Evolutionary conservation across 495 filamentous ascomycete species (phyloP), one percentile per base, ranked within the genome.

Genomic region (Diplogelasinospora grovesii): DNA sequence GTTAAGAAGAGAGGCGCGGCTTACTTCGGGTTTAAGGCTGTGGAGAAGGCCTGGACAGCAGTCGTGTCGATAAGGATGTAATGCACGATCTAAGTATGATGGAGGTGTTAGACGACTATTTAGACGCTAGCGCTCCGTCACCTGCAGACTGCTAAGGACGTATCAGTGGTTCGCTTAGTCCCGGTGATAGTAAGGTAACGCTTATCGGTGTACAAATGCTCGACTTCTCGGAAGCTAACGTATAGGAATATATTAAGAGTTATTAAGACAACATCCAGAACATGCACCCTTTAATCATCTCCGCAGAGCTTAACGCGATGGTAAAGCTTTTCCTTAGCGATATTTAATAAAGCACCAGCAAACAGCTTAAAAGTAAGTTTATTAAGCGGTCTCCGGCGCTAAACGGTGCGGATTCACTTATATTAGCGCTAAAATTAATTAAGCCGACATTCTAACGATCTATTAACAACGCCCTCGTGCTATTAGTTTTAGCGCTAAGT

Each of bases 401-500:
- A 21, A 60, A 65, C 6, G 53, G 57, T n/a, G 39, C 43, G 41
- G 63, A 55, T 11, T 48, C 54, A 9, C 63, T 60, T 13, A 38
- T 56, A 22, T 27, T 48, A 23, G 57, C 66, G 19, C 35, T 41
- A 22, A 67, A 67, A 41, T 51, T 61, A 13, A 61, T 60, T 2
- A 68, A 62, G 36, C 71, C 70, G 8, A 43, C 41, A 14, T 69
- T 57, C 33, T 58, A 75, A 42, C 70, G 80, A 25, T 78, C 77
- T 10, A 76, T 79, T 40, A 76, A 74, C 29, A 89, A 82, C 41
- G 86, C 85, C 2, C 66, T 95, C 24, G 77, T 94, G 3, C 69
- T 95, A 4, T 64, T 96, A 26, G 75, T 93, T 5, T 69, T 95
- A 39, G 89, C 89, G 2, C 63, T 97, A 21, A 90, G 90, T 11